Conservation (phyloP, 1,284 basidiomycete genomes). For the Papiliotrema fonsecae region DNA sequence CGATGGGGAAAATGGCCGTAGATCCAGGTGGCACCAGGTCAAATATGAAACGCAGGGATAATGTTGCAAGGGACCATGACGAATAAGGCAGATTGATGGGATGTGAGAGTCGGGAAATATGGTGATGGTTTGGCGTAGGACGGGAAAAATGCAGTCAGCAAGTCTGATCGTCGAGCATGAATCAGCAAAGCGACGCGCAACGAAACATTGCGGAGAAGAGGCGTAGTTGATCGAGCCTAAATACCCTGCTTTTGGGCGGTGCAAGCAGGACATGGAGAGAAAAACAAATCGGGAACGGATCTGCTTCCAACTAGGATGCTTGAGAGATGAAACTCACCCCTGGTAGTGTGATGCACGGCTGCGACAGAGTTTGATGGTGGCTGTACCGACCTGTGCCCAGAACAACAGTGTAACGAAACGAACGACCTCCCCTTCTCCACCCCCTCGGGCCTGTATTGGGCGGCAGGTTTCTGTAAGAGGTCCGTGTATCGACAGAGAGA, state of each 20-base stretch:
- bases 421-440: neutral
- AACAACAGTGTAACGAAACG: neutral
- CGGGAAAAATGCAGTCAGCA: neutral
- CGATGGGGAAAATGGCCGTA: neutral
- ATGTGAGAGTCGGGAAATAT: neutral
- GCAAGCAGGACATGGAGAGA: too few species aligned
- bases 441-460: neutral
- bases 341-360: too few species aligned
- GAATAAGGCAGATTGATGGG: neutral
- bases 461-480: neutral
- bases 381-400: too few species aligned
- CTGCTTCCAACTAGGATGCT: too few species aligned
- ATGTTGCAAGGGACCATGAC: neutral
- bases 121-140: neutral
- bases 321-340: too few species aligned
- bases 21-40: too few species aligned
- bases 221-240: too few species aligned
- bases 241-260: too few species aligned
- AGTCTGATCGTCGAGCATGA: neutral
- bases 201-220: too few species aligned
- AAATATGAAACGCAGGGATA: too few species aligned
- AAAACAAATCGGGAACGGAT: too few species aligned
- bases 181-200: neutral
- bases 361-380: too few species aligned
- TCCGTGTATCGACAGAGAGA: neutral